Evolutionary conservation across 106 monocot genomes (phyloP), one percentile per base, ranked within the genome.

Genomic region (Triglochin maritima): DNA sequence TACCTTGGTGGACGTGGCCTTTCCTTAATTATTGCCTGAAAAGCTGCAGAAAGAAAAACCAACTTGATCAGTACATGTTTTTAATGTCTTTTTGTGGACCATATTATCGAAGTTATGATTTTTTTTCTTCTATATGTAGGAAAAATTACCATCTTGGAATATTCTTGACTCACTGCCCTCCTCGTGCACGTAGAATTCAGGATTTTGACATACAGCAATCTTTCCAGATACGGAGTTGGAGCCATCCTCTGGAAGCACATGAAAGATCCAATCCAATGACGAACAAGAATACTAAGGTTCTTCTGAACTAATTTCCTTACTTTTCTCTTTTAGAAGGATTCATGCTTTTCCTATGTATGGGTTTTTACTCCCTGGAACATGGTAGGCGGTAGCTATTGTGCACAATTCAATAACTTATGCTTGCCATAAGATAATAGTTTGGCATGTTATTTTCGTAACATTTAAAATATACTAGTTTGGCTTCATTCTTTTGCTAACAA

Each of bases 181-280:
- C 47, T 68, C 51, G 13, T 54, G 50, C 67, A 9, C 4, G 52
- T 67, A 41, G 51, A 67, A 67, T 43, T 67, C 10, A 17, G 62
- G 42, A 62, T 44, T 13, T 57, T 4, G 46, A 17, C 69, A 14
- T 50, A n/a, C 57, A 66, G 4, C 17, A 46, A 50, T 68, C 49
- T 6, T 75, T 48, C 80, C 93, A 8, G 78, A 83, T 68, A 71
- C 77, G 44, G 78, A 66, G 72, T 85, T 75, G 15, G 79, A 69
- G 58, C 60, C 81, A 67, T 79, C 87, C 49, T 49, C 86, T 89
- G 82, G 60, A n/a, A n/a, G n/a, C n/a, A n/a, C n/a, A n/a, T n/a
- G n/a, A n/a, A n/a, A n/a, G n/a, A n/a, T n/a, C n/a, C n/a, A n/a
- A n/a, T n/a, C n/a, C n/a, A n/a, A n/a, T n/a, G n/a, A n/a, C n/a